Base-by-base conservation (phyloP, 73 alveolate genomes). In the Tetrahymena thermophila region DNA sequence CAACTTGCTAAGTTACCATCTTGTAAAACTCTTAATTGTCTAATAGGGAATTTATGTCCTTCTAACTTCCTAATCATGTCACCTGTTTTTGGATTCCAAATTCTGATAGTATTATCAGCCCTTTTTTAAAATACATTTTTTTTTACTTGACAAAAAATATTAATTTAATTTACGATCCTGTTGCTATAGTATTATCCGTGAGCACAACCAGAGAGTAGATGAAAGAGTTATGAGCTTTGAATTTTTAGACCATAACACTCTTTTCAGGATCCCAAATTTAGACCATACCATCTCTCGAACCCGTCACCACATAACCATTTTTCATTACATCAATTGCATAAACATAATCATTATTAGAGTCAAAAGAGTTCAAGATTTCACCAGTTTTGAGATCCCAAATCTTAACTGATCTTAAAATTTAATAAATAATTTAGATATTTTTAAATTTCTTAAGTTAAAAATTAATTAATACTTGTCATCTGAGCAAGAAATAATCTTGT, bases 1-100 rank as follows among this genome's bases (percentile, higher is more conserved):
- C 89, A 71, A 71, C 89, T 71, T 28, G 89, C 89, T 71, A 71
- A 71, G 89, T 71, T 71, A 71, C 89, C 89, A 71, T 71, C 89
- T 71, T 71, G 89, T 21, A 71, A 71, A 31, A 71, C 89, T 31
- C 37, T 71, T 31, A 71, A 25, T n/a, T 71, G n/a, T 21, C 89
- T 71, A 31, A 71, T 19, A 23, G 89, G 89, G 89, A 71, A 71
- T 31, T 71, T 71, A 25, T 71, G 89, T 4, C 89, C 89, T 71
- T 71, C 89, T 71, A 71, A 71, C 37, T 71, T 71, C 37, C 89
- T 71, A 13, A 71, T 71, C 89, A 71, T 71, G 23, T 71, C 89
- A 10, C 89, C 89, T 28, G 89, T 71, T 31, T 71, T 71, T 28
- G 89, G 89, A 71, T 71, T 71, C 89, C 89, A 71, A 19, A 71